Evolutionary conservation across 139 green algal genomes (phyloP), one percentile per base, ranked within the genome.

Genomic region (Gonium pectorale): DNA sequence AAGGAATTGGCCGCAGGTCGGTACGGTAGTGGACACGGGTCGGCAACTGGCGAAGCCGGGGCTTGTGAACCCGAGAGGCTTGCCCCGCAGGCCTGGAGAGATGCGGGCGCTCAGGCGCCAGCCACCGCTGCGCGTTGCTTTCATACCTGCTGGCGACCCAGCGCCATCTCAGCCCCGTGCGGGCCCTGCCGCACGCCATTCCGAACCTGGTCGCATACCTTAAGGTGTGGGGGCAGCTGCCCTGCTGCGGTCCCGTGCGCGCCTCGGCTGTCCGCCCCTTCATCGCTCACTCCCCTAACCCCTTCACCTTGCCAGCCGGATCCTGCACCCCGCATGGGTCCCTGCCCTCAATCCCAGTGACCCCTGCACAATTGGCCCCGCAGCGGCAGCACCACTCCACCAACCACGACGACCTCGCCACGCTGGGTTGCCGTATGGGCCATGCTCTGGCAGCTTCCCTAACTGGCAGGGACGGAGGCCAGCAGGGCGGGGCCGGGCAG

Each of bases 371-470:
- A n/a, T n/a, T n/a, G n/a, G 1, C 35, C 17, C 15, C 35, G 5
- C 70, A 83, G 77, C 44, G 38, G 17, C 77, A 83, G 33, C 77
- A 73, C 22, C 77, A 83, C 43, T 74, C 77, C 19, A 66, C 77
- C 31, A 83, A 83, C 60, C 22, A 27, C 8, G 77, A 83, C 7
- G 77, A 83, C 19, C 60, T 83, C 3, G 5, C 26, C 44, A 73
- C 43, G 8, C 77, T 83, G 31, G 77, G 77, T 0, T 72, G 44
- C 59, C 43, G 77, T 0, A 31, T 83, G 43, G 77, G 77, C 46
- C 27, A 59, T 17, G 79, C 66, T 0, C 49, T 85, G 1, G 52
- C 35, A 1, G 52, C 37, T 2, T 52, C 73, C 0, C 52, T 79
- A 31, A 31, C 19, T 8, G 43, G 54, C 54, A 0, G n/a, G 59